Percentiles rank a stretch among this genome's conserved stretches.
Conservation (phyloP, 441 rosid genomes). For the Bocquillonia castaneifolia region DNA sequence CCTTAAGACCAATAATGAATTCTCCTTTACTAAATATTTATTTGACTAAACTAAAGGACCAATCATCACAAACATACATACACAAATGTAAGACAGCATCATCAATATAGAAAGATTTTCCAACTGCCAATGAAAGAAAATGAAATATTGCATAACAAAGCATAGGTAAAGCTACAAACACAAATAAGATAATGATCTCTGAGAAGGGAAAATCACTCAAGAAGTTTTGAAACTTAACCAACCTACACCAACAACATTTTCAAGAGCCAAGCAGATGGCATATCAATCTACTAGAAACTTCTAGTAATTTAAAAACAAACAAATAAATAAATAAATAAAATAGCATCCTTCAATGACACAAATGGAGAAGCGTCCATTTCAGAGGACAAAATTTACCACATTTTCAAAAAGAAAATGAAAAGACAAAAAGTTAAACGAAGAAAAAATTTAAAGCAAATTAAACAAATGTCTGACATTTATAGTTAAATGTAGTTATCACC, state of each 20-base stretch:
- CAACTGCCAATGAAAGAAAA: not conserved
- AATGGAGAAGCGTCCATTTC: not conserved
- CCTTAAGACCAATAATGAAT: not conserved
- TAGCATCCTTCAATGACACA: not conserved
- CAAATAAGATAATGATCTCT: not conserved
- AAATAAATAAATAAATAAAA: not conserved
- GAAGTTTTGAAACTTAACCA: not conserved
- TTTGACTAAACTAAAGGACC: not conserved
- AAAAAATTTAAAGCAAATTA: not conserved
- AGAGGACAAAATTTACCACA: not conserved
- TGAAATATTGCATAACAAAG: not conserved
- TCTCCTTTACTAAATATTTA: not conserved
- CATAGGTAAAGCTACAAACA: not conserved
- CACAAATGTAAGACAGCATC: not conserved
- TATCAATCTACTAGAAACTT: not conserved
- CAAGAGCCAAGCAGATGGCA: constrained; percentile 2
- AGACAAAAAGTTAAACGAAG: not conserved
- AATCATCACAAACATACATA: not conserved
- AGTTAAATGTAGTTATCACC: not conserved
- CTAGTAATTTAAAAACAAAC: too few relatives aligned
- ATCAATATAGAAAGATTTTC: not conserved
- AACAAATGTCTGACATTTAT: not conserved
- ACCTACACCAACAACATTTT: not conserved
- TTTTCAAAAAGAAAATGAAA: not conserved
- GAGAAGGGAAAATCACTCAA: not conserved